Percentiles rank a stretch among this genome's conserved stretches.
Evolutionary conservation across 257 asterid genomes (phyloP).

Genomic region (Nicotiana paniculata): DNA sequence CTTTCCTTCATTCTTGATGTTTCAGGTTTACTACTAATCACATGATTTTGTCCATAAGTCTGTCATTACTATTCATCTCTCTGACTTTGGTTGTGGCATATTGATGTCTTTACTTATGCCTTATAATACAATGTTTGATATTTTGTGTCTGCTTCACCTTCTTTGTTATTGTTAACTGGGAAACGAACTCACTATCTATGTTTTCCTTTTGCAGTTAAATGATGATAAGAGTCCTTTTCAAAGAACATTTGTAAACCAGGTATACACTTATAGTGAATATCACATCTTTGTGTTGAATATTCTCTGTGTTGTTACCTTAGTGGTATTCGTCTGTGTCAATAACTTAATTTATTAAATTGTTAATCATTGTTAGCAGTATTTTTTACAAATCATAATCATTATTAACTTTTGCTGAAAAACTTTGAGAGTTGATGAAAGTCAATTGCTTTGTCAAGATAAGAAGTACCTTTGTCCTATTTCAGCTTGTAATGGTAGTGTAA

Average conservation of each 20-base stretch:
- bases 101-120: background rate
- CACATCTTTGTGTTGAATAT: background rate
- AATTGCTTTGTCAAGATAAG: background rate
- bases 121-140: background rate
- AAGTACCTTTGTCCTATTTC: background rate
- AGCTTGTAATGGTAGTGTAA: background rate
- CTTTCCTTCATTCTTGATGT: background rate
- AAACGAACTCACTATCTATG: slow-evolving; percentile 17
- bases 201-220: slow-evolving; percentile 57
- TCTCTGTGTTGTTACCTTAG: background rate
- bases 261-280: slow-evolving; percentile 14
- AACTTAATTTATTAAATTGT: background rate
- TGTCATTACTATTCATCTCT: background rate
- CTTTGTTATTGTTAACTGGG: background rate
- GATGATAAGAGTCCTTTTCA: slow-evolving; percentile 91
- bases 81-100: background rate
- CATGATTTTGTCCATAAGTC: background rate
- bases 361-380: background rate
- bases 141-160: background rate
- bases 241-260: slow-evolving; percentile 93
- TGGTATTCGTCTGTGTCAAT: background rate
- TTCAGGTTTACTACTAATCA: background rate
- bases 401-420: background rate
- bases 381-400: background rate
- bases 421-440: background rate